Evolutionary conservation across 2,329 filamentous ascomycete species (phyloP).

Genomic region (Fusarium continuum): DNA sequence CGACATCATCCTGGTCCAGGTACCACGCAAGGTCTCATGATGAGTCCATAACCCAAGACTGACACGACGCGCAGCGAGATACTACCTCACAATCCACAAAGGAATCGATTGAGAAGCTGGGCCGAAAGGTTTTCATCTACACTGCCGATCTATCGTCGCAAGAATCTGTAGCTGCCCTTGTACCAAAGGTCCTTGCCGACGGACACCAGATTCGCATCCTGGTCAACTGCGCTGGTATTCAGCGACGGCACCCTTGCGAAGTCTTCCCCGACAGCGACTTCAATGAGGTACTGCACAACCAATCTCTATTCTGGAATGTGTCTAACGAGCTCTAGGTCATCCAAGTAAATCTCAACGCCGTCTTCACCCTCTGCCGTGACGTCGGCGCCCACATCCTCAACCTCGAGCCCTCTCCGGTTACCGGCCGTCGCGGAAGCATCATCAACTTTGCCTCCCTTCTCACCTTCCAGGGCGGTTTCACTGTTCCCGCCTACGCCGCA

Average conservation of each 20-base stretch:
- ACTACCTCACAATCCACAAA: slow-evolving; percentile 62
- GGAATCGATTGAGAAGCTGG: slow-evolving; percentile 68
- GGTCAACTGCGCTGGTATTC: slow-evolving; percentile 88
- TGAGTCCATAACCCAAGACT: not conserved
- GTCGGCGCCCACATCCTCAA: slow-evolving; percentile 81
- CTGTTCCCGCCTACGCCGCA: slow-evolving; percentile 87
- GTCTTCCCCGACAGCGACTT: slow-evolving; percentile 81
- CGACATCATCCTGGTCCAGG: slow-evolving; percentile 65
- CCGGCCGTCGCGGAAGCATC: slow-evolving; percentile 72
- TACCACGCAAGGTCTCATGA: slow-evolving; percentile 40
- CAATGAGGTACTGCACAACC: slow-evolving; percentile 62
- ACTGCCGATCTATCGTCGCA: slow-evolving; percentile 72
- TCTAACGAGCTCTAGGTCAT: slow-evolving; percentile 63
- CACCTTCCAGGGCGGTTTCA: slow-evolving; percentile 86
- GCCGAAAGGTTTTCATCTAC: slow-evolving; percentile 73
- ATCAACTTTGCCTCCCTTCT: slow-evolving; percentile 87
- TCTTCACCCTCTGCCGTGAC: slow-evolving; percentile 82
- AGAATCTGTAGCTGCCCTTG: slow-evolving; percentile 67
- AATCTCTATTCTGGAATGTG: not conserved
- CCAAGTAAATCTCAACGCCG: slow-evolving; percentile 85
- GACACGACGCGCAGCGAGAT: slow-evolving; percentile 50
- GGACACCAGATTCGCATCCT: slow-evolving; percentile 77
- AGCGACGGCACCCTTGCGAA: slow-evolving; percentile 78
- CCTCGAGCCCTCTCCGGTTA: slow-evolving; percentile 57
- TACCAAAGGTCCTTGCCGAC: slow-evolving; percentile 68